Evolutionary conservation across 2,329 filamentous ascomycete species (phyloP).

Genomic region (Torrubiellomyces zombiae): DNA sequence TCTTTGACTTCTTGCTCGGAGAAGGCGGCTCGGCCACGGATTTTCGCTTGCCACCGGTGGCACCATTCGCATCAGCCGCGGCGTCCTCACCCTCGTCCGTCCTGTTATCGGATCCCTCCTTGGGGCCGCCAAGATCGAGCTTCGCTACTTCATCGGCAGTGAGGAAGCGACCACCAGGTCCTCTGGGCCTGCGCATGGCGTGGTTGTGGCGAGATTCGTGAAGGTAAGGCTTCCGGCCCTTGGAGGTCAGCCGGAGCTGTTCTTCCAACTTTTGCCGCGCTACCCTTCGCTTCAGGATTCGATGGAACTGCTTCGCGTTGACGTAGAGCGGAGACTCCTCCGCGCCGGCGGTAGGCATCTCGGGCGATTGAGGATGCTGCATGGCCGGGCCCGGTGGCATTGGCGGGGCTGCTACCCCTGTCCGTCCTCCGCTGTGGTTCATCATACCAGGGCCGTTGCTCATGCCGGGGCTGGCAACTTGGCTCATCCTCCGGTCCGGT

Average conservation of each 20-base stretch:
- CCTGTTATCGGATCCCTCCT: slow-evolving; percentile 11
- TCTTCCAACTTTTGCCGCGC: slow-evolving; percentile 90
- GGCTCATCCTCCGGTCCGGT: slow-evolving; percentile 54
- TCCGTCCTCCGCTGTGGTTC: slow-evolving; percentile 42
- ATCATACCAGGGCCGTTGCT: slow-evolving; percentile 61
- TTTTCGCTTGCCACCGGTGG: slow-evolving; percentile 41
- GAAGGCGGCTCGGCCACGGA: slow-evolving; percentile 31
- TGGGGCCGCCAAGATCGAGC: slow-evolving; percentile 18
- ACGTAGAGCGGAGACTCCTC: slow-evolving; percentile 95
- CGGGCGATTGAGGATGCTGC: slow-evolving; percentile 58
- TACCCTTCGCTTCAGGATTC: slow-evolving; percentile 85
- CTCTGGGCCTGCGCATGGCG: slow-evolving; percentile 87
- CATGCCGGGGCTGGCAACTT: slow-evolving; percentile 59
- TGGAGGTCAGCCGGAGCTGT: slow-evolving; percentile 76
- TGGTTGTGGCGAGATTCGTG: slow-evolving; percentile 97
- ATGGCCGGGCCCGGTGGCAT: slow-evolving; percentile 47
- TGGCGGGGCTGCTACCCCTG: slow-evolving; percentile 38
- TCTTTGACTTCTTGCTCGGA: slow-evolving; percentile 40
- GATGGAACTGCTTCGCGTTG: slow-evolving; percentile 97
- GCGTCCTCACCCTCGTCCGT: no score
- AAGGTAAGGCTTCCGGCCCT: slow-evolving; percentile 90
- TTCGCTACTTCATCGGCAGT: slow-evolving; percentile 88
- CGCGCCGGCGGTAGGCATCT: slow-evolving; percentile 52
- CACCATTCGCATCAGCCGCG: slow-evolving; percentile 9
- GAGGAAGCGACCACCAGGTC: slow-evolving; percentile 86